Evolutionary conservation across 2,329 filamentous ascomycete species (phyloP), one percentile per base, ranked within the genome.

Genomic region (Colletotrichum sojae): DNA sequence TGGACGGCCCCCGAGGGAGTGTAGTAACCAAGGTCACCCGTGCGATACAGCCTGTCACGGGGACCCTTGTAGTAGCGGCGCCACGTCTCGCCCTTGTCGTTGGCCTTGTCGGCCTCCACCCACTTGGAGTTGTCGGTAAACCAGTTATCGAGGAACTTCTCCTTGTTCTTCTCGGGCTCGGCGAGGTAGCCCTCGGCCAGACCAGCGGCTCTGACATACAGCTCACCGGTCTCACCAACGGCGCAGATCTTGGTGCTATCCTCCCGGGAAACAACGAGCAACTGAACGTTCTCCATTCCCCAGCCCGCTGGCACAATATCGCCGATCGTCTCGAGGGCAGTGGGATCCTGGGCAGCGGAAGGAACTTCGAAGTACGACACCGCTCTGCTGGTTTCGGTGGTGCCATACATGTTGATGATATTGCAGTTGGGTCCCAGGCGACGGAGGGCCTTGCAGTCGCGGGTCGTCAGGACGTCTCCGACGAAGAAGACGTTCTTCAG

Each of bases 401-500:
- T 94, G 49, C 95, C 94, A 76, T 94, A 97, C 90, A 95, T 92
- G 81, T 95, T 95, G 72, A 94, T 86, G 70, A 97, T 94, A 71
- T 86, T 86, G 68, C 89, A 90, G 71, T 95, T 95, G 0, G 88
- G 85, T 0, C 92, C 95, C 45, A 98, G 86, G 53, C 89, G 86
- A 67, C 93, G 92, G n/a, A 98, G 84, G 25, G 88, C 86, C 49
- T 86, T 85, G 80, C 94, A 97, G 75, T 98, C 95, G 76, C 90
- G 88, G 77, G 91, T 97, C 71, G 94, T 97, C 55, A 98, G 81
- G 40, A 98, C 85, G 76, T 98, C 95, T 39, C 96, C 96, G 1
- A 98, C 95, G 71, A 95, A 98, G 84, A 98, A 95, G 18, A 91
- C 94, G 66, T 90, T 86, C 67, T 91, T 86, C n/a, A 98, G 84